phyloP scores from a whole-genome alignment of 2,329 filamentous ascomycete species.

The Didymella lethalis region DNA sequence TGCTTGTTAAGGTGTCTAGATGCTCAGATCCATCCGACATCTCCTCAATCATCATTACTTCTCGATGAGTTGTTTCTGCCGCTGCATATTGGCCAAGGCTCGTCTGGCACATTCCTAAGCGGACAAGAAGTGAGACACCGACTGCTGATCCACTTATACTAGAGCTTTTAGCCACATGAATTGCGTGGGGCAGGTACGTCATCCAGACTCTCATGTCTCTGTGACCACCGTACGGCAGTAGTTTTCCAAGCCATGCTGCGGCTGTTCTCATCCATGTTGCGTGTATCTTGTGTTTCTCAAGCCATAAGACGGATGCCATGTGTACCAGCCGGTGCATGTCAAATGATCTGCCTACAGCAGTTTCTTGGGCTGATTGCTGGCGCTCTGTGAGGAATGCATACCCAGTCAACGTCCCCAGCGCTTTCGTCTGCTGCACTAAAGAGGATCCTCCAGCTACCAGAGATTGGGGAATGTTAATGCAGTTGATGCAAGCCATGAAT shows the following conservation, averaged over 20 bases:
- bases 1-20: no score
- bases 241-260: background rate
- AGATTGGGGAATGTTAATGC: slow-evolving; percentile 45
- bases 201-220: background rate
- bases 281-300: slow-evolving; percentile 30
- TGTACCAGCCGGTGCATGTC: slow-evolving; percentile 49
- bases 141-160: no score
- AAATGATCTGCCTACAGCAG: slow-evolving; percentile 23
- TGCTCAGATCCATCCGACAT: no score
- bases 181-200: background rate
- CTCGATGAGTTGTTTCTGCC: no score
- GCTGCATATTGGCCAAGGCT: no score
- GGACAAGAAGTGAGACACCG: no score
- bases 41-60: no score
- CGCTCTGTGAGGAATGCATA: slow-evolving; percentile 45
- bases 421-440: slow-evolving; percentile 33
- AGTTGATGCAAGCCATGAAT: slow-evolving; percentile 47
- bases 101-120: no score
- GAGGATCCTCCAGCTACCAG: slow-evolving; percentile 40
- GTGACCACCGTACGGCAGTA: background rate
- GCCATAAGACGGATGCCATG: slow-evolving; percentile 45
- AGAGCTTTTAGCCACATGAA: background rate
- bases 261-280: slow-evolving; percentile 20
- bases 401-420: slow-evolving; percentile 44
- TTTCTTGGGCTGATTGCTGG: slow-evolving; percentile 6